Conservation (phyloP, 2,329 filamentous ascomycete genomes). For the Phyllosticta capitalensis region DNA sequence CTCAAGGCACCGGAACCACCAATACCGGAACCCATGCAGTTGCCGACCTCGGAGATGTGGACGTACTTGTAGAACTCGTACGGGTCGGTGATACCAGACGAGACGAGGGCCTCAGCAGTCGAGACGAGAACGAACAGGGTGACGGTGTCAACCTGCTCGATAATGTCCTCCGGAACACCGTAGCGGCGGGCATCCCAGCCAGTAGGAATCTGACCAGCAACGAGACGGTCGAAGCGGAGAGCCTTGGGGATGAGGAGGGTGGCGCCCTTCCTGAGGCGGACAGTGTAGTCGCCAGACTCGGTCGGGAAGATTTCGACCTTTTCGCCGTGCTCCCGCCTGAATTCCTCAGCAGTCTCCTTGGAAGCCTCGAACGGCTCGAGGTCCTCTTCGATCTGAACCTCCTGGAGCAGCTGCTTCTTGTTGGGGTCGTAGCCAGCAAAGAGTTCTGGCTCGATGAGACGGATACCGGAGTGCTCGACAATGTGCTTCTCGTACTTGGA, state of each 20-base stretch:
- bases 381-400: constrained; percentile 95
- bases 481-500: constrained; percentile 95
- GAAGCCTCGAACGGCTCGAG: constrained; percentile 94
- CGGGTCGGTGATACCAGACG: constrained; percentile 92
- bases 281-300: constrained; percentile 87
- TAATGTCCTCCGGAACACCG: constrained; percentile 94
- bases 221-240: constrained; percentile 90
- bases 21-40: constrained; percentile 97
- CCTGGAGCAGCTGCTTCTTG: constrained; percentile 96
- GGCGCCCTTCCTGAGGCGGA: constrained; percentile 91
- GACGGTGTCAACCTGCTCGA: constrained; percentile 92
- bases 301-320: constrained; percentile 98
- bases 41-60: constrained; percentile 93
- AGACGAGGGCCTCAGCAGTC: constrained; percentile 81
- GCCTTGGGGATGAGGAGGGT: constrained; percentile 95
- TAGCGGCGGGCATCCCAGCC: constrained; percentile 97
- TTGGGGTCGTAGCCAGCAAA: constrained; percentile 96
- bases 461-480: constrained; percentile 92
- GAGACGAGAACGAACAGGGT: constrained; percentile 92
- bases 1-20: constrained; percentile 86
- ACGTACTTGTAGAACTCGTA: constrained; percentile 99
- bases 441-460: constrained; percentile 92
- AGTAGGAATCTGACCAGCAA: constrained; percentile 92
- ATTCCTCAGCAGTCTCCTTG: constrained; percentile 94
- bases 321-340: constrained; percentile 92